These are phyloP conservation scores for Phytophthora lateralis DNA, from an alignment of 352 stramenopile genomes.

Conservation along the genomic window DNA sequence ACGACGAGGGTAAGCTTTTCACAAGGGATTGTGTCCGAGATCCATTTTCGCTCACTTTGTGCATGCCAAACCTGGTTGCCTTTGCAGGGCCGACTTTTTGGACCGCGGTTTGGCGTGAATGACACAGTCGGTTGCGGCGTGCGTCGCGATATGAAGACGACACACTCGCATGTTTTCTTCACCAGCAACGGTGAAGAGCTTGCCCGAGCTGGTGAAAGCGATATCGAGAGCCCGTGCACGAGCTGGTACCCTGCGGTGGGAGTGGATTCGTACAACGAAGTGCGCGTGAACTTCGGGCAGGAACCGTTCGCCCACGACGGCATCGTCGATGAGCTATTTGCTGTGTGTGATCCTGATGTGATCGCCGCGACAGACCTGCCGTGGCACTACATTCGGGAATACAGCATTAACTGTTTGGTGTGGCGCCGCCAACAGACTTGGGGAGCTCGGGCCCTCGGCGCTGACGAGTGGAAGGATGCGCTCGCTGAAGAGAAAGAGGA, in stretches of 20 bases:
- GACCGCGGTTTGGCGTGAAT: slow-evolving; percentile 57
- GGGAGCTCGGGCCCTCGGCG: slow-evolving; percentile 13
- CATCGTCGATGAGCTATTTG: slow-evolving; percentile 61
- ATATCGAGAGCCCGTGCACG: slow-evolving; percentile 47
- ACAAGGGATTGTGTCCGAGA: neutral
- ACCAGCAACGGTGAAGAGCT: slow-evolving; percentile 61
- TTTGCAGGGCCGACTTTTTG: slow-evolving; percentile 59
- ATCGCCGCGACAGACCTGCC: slow-evolving; percentile 34
- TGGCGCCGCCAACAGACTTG: slow-evolving; percentile 31
- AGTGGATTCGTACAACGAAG: slow-evolving; percentile 75
- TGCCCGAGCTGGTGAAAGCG: slow-evolving; percentile 29
- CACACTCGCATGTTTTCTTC: slow-evolving; percentile 66
- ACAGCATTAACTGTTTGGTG: slow-evolving; percentile 35
- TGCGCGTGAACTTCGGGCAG: slow-evolving; percentile 87
- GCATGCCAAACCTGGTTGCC: neutral
- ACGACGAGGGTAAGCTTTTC: slow-evolving; percentile 43
- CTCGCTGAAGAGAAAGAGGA: slow-evolving; percentile 16
- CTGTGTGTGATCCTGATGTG: slow-evolving; percentile 41
- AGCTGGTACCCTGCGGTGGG: slow-evolving; percentile 83
- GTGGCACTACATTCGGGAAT: slow-evolving; percentile 60
- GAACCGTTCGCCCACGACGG: slow-evolving; percentile 61
- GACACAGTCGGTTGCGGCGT: slow-evolving; percentile 83
- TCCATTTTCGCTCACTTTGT: slow-evolving; percentile 9
- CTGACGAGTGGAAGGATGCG: slow-evolving; percentile 28
- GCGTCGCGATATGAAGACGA: slow-evolving; percentile 41